Evolutionary conservation across 1,139 yeast species (phyloP), one percentile per base, ranked within the genome.

Genomic region (Yamadazyma blattariae): DNA sequence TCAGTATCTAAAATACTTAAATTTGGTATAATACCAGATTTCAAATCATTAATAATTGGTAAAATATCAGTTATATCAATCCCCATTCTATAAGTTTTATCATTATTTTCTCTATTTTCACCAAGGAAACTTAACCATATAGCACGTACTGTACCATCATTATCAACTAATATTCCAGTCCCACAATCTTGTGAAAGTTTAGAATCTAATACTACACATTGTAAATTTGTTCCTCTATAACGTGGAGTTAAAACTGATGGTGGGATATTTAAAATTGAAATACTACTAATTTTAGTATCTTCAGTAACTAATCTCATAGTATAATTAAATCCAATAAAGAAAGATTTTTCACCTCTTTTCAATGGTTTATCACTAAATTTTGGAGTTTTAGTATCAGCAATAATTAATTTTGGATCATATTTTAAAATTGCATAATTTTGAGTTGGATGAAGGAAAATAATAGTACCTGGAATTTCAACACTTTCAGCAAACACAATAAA

Each of bases 41-140:
- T 74, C 42, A 86, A 71, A 27, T 68, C 64, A 17, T 70, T 63
- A 27, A 88, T 67, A 4, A 86, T 82, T 36, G 71, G 67, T 37
- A 64, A 52, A 15, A 88, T 70, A 41, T 86, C 86, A 7, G 82
- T 74, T 17, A 71, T 77, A 56, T 87, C 95, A 35, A 89, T 60
- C n/a, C 95, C 96, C 74, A 87, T 80, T 38, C 85, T 72, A 56
- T 83, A 86, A 43, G 78, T 69, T 29, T 74, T 71, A 38, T 67
- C 65, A 36, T 76, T 52, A 25, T 64, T 67, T 28, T 60, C 47
- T 28, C 50, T 52, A 23, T 60, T 74, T 48, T 86, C 96, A 15
- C 95, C 96, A 40, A 86, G 67, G 52, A 79, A 87, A 1, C 92
- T 74, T 44, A 88, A 60, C 96, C 96, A 89, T 37, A 89, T 64